phyloP scores from a whole-genome alignment of 2,329 filamentous ascomycete species.

The Tolypocladium ovalisporum region DNA sequence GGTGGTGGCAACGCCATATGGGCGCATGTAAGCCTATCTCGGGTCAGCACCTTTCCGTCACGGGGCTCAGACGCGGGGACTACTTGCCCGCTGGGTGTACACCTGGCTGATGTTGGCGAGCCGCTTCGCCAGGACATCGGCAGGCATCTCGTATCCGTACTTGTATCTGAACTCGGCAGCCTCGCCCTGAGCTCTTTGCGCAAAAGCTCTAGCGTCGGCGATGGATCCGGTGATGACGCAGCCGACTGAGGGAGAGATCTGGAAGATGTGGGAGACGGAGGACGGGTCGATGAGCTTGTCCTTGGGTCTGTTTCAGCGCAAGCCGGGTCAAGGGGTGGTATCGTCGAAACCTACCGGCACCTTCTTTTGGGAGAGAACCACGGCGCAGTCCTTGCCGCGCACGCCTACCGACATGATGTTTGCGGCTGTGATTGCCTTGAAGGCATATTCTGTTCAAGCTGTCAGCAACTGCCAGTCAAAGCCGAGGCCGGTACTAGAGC shows the following conservation, averaged over 20 bases:
- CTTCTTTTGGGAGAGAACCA: conserved; percentile 98
- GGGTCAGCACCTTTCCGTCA: not conserved
- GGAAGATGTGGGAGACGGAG: conserved; percentile 96
- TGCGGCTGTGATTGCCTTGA: conserved; percentile 98
- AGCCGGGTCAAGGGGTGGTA: not conserved
- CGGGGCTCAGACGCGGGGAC: conserved; percentile 6
- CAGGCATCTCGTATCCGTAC: conserved; percentile 98
- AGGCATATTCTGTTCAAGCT: conserved; percentile 77
- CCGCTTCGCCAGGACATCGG: conserved; percentile 90
- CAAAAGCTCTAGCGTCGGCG: conserved; percentile 87
- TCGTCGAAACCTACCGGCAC: conserved; percentile 64
- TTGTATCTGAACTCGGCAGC: conserved; percentile 98
- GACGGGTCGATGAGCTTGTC: conserved; percentile 98
- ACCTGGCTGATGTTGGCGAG: conserved; percentile 99
- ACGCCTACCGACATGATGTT: conserved; percentile 98
- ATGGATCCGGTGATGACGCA: conserved; percentile 99
- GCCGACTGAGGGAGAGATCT: conserved; percentile 88
- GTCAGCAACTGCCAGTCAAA: not conserved
- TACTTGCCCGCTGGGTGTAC: conserved; percentile 82
- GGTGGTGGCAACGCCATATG: conserved; percentile 89
- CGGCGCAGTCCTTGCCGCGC: conserved; percentile 91
- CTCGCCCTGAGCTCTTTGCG: conserved; percentile 86
- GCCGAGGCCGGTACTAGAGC: not conserved
- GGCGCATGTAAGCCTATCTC: conserved; percentile 81
- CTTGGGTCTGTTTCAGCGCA: conserved; percentile 33